Evolutionary conservation across 306 rosid species (phyloP), one percentile per base, ranked within the genome.

Genomic region (Ceratonia siliqua): DNA sequence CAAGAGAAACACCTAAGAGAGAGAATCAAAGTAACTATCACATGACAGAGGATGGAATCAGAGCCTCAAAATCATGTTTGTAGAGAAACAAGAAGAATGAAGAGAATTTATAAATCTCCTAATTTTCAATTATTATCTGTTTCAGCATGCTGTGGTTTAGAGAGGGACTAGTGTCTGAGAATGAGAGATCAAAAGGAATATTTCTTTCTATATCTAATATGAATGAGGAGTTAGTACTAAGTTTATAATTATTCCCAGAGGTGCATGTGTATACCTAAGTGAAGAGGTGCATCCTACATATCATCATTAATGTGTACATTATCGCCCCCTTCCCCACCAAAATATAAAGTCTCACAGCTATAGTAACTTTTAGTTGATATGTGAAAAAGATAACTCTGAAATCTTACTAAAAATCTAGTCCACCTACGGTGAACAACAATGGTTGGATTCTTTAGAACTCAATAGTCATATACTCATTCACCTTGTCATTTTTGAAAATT

Each of bases 1-100:
- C 74, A 33, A 68, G 50, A 21, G 67, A 49, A 54, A 58, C 52
- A 36, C 76, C 66, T 13, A 67, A 74, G 43, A 27, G 54, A 8
- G 17, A 25, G 38, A 58, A 33, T 35, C 30, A 25, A 72, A 63
- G 62, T 13, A 4, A 67, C 53, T 15, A 67, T 53, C 24, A 63
- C n/a, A 7, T 10, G 9, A 32, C 11, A 56, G 24, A 24, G 27
- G 18, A 5, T 61, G 48, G 61, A 35, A 62, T 36, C 54, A 15
- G 39, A 52, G 45, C 62, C 15, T 43, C 32, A 63, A 1, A 54
- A 42, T 46, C 76, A 13, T 25, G 25, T 20, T 43, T 76, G 11
- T 53, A 27, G 36, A 42, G 14, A 22, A n/a, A 62, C n/a, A n/a
- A 53, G n/a, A 66, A 11, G 5, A 21, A 48, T 35, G 11, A 38